Evolutionary conservation across 257 asterid genomes (phyloP).

Genomic region (Petunia secreta): DNA sequence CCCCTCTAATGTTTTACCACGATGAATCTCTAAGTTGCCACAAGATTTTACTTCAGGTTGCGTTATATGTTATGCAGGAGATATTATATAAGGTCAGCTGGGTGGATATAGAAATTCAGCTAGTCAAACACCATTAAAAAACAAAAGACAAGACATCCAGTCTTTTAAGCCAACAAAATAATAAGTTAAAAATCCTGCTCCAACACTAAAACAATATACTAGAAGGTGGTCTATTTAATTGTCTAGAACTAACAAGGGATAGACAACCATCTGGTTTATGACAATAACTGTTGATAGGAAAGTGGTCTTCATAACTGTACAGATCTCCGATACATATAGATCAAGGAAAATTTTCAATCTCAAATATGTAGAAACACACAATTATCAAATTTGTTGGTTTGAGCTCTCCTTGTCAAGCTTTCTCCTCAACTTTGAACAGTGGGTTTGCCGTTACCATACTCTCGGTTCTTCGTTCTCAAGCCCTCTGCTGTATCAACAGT

Average conservation of each 20-base stretch:
- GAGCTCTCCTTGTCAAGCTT: background rate
- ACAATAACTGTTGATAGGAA: background rate
- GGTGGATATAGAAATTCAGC: background rate
- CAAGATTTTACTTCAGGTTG: background rate
- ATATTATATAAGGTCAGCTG: background rate
- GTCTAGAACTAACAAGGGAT: background rate
- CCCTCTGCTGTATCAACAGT: conserved; percentile 48
- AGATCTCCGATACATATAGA: conserved; percentile 10
- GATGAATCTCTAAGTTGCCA: background rate
- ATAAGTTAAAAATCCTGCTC: background rate
- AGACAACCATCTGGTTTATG: background rate
- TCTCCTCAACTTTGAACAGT: background rate
- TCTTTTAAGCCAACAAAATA: background rate
- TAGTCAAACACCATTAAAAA: background rate
- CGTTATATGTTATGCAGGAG: too few species aligned
- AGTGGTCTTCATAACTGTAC: background rate
- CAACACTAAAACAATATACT: background rate
- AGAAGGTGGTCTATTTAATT: too few species aligned
- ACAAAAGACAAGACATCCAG: too few species aligned
- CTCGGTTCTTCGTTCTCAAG: conserved; percentile 38
- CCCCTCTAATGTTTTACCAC: background rate
- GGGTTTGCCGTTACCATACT: background rate
- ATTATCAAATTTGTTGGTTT: background rate
- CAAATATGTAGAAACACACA: background rate
- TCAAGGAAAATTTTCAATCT: background rate